Evolutionary conservation across 306 rosid species (phyloP).

Genomic region (Prunus persica): DNA sequence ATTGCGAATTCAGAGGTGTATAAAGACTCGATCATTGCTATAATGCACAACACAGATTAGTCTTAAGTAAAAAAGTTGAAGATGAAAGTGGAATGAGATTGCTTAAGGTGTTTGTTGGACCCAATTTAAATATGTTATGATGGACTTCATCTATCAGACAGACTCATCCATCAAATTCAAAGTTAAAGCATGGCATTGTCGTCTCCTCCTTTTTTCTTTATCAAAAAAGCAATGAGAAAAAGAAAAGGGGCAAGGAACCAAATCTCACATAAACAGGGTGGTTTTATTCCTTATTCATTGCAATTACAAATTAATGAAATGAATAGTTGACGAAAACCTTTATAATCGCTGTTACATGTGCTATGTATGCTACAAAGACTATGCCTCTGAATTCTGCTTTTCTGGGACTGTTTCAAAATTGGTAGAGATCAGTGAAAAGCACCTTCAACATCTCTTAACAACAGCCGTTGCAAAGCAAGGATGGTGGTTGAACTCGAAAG

Average conservation of each 20-base stretch:
- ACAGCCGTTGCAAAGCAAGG: slow-evolving; percentile 81
- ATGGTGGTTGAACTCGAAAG: slow-evolving; percentile 76
- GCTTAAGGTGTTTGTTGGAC: neutral
- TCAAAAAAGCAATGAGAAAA: neutral
- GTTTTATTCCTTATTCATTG: slow-evolving; percentile 25
- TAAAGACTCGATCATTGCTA: too few species aligned
- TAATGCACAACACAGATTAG: neutral
- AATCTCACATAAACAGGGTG: neutral
- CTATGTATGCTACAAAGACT: slow-evolving; percentile 28
- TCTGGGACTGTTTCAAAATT: slow-evolving; percentile 41
- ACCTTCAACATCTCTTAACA: slow-evolving; percentile 75
- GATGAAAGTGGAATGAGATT: neutral
- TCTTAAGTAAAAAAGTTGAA: neutral
- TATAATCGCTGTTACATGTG: slow-evolving; percentile 35
- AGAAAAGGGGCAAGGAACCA: neutral
- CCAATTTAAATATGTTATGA: neutral
- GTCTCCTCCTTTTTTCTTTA: slow-evolving; percentile 2
- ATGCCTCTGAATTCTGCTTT: slow-evolving; percentile 34
- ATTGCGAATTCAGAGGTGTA: too few species aligned
- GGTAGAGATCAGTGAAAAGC: slow-evolving; percentile 28
- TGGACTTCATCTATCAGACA: neutral
- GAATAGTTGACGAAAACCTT: slow-evolving; percentile 30
- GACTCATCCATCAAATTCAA: neutral
- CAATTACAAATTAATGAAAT: slow-evolving; percentile 43
- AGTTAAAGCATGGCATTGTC: neutral